Conservation (phyloP, 2,329 filamentous ascomycete species). For the Xylariaceae sp. region DNA sequence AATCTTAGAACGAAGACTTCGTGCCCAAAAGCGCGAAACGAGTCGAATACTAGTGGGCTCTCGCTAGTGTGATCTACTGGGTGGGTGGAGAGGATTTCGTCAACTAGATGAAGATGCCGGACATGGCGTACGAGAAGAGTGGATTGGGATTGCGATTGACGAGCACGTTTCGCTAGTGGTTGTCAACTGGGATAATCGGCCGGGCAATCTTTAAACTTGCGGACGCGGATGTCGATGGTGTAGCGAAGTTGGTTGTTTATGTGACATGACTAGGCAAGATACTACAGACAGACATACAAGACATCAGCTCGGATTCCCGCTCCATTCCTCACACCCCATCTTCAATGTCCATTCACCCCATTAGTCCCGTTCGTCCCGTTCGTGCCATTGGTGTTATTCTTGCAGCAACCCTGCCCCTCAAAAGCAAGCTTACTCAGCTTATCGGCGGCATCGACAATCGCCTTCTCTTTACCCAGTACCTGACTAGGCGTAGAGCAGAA, state of each 20-base stretch:
- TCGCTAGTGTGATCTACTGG: no score
- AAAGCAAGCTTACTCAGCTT: constrained; percentile 29
- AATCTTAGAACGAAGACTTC: no score
- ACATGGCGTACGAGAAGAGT: constrained; percentile 42
- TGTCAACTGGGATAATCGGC: no score
- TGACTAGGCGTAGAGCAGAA: constrained; percentile 71
- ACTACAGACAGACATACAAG: no score
- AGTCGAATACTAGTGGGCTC: no score
- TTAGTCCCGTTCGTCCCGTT: constrained; percentile 14
- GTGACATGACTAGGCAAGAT: no score
- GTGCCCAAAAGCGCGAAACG: no score
- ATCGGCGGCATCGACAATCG: constrained; percentile 30
- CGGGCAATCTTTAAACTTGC: no score
- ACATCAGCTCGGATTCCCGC: no score
- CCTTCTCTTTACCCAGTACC: constrained; percentile 30
- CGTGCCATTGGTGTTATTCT: constrained; percentile 17
- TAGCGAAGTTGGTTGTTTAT: no score
- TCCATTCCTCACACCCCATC: no score
- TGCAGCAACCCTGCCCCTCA: constrained; percentile 4
- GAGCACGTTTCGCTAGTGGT: constrained; percentile 1
- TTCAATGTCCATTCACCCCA: constrained; percentile 13
- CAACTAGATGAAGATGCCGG: constrained; percentile 42
- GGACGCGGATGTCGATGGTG: no score
- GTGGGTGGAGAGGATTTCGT: constrained; percentile 40
- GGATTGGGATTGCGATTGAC: constrained; percentile 26